Base-by-base conservation (phyloP, 176 grass and related monocot genomes). In the Lolium rigidum region DNA sequence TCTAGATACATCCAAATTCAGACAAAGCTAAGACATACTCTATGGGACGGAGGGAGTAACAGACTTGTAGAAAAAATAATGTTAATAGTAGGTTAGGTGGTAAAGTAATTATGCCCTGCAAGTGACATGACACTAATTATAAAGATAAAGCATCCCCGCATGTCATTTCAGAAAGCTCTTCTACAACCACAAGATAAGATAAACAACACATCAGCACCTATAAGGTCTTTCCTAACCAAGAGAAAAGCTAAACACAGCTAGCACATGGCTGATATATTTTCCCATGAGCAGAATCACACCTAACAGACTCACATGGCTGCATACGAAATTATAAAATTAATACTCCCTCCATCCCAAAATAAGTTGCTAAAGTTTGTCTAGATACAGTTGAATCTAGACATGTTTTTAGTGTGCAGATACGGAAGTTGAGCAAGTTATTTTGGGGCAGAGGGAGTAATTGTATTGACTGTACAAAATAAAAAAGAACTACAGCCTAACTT, bases 111-210 rank as follows among this genome's bases (percentile, higher is more conserved):
- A 59, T 18, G 10, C 18, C 31, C 13, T 35, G 14, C 9, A 48
- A 82, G 20, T 58, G 31, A 52, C n/a, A 64, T 44, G 67, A 8
- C 69, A 59, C n/a, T 61, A 47, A 73, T 51, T 13, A 39, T 10
- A 64, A 74, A 67, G 12, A 58, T 31, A 72, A 83, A 60, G 55
- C 22, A 51, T 63, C 22, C 63, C 44, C 16, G 6, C 14, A 22
- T 51, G 41, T 77, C 41, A 18, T 82, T 73, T 86, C 50, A 77
- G 46, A 44, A 65, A 76, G 82, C 59, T 81, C 38, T 80, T 64
- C 64, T 41, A 21, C 63, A 78, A 83, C 57, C 21, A 86, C 16
- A 86, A 77, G 35, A 60, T 51, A 90, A 66, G 48, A 14, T 39
- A 80, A 82, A 52, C 50, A 77, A 4, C 4, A 6, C 47, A 10